Evolutionary conservation across 1,139 yeast genomes (phyloP).

Genomic region (Yamadazyma taylorii): DNA sequence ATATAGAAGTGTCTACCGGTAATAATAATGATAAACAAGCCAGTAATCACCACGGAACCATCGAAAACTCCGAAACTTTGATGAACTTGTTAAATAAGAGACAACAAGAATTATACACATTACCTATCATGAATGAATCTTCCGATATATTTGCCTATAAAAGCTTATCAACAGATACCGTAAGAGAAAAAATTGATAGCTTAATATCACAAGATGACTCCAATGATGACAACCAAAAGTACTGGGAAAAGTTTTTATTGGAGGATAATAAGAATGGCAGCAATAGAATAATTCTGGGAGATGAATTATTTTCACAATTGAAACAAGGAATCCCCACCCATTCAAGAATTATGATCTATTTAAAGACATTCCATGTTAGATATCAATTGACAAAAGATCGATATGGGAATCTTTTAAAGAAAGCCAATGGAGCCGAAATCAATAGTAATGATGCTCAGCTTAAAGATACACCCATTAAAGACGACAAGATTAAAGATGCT

Average conservation of each 20-base stretch:
- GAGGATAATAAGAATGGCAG: neutral
- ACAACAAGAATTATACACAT: conserved; percentile 32
- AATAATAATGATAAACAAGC: no score
- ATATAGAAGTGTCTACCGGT: no score
- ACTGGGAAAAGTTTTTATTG: conserved; percentile 9
- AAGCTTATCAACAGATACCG: conserved; percentile 12
- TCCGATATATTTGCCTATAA: conserved; percentile 29
- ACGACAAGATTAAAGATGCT: conserved; percentile 24
- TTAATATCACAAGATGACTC: no score
- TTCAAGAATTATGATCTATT: conserved; percentile 32
- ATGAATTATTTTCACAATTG: conserved; percentile 27
- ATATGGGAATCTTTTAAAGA: conserved; percentile 31
- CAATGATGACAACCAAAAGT: conserved; percentile 2
- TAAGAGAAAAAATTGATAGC: conserved; percentile 7
- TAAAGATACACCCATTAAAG: conserved; percentile 4
- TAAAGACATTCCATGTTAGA: conserved; percentile 34
- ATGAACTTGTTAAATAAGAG: conserved; percentile 16
- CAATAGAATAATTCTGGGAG: conserved; percentile 6
- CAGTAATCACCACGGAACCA: no score
- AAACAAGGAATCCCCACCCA: conserved; percentile 34
- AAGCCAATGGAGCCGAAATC: conserved; percentile 23
- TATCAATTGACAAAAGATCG: conserved; percentile 32
- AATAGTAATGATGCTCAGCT: conserved; percentile 9
- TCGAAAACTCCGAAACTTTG: neutral
- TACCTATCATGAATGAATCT: conserved; percentile 38